phyloP scores from a whole-genome alignment of 495 filamentous ascomycete species.

The Recurvomyces mirabilis region DNA sequence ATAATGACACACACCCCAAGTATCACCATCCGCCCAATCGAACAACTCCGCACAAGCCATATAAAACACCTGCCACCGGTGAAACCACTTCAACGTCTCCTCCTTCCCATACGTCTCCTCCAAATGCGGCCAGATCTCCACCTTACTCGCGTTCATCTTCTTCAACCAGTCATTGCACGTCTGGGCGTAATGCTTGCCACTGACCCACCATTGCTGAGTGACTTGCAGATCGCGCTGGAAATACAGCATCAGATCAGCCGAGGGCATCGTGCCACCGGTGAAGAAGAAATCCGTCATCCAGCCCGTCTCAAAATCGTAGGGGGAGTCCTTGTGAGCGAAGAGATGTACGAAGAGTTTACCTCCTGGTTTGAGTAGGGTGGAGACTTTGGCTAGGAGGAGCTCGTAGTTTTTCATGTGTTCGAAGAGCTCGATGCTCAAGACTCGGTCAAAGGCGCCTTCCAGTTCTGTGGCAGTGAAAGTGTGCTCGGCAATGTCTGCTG shows the following conservation, averaged over 20 bases:
- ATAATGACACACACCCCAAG: constrained; percentile 53
- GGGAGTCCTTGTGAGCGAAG: constrained; percentile 47
- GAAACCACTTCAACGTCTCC: constrained; percentile 45
- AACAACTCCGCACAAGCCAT: constrained; percentile 58
- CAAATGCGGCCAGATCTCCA: constrained; percentile 46
- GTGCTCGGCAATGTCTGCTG: constrained; percentile 48
- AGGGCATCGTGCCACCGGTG: constrained; percentile 58
- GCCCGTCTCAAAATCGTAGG: constrained; percentile 57
- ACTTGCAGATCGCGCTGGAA: constrained; percentile 52
- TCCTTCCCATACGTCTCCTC: constrained; percentile 48
- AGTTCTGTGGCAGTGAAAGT: constrained; percentile 39
- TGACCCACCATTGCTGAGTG: constrained; percentile 53
- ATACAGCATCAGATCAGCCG: constrained; percentile 51
- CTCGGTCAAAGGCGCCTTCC: constrained; percentile 41
- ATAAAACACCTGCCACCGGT: constrained; percentile 60
- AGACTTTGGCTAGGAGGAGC: constrained; percentile 48
- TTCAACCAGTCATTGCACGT: constrained; percentile 46
- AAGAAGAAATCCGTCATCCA: constrained; percentile 65
- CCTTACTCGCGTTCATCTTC: constrained; percentile 18
- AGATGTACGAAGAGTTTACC: constrained; percentile 58
- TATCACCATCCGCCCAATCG: constrained; percentile 47
- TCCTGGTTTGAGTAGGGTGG: constrained; percentile 41
- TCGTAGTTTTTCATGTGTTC: constrained; percentile 69
- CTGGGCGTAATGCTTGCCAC: constrained; percentile 51
- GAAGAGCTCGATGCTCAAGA: constrained; percentile 55